These are phyloP conservation scores for Backusella psychrophila DNA, from an alignment of 192 early-diverging fungal genomes.

Conservation along the genomic window DNA sequence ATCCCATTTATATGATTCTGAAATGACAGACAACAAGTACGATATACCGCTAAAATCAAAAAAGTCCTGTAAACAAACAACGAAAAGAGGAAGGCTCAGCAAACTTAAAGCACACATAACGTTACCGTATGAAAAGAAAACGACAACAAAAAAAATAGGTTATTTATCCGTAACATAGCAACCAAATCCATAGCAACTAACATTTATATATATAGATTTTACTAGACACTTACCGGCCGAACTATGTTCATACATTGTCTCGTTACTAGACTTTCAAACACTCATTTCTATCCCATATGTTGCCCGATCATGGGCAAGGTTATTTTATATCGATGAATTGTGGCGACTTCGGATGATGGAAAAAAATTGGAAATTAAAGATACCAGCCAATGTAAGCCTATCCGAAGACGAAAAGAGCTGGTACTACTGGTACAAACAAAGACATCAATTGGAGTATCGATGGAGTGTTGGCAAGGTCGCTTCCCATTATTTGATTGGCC, in stretches of 20 bases:
- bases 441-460: conserved; percentile 58
- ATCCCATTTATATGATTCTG: not conserved
- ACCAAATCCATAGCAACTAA: too few relatives aligned
- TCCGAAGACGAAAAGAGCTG: conserved; percentile 40
- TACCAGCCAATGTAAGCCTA: not conserved
- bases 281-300: conserved; percentile 6
- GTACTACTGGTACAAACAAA: conserved; percentile 72
- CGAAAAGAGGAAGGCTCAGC: not conserved
- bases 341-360: conserved; percentile 10
- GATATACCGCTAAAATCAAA: not conserved
- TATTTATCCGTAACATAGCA: not conserved
- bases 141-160: not conserved
- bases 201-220: conserved; percentile 7
- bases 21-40: not conserved
- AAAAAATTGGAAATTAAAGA: conserved; percentile 8
- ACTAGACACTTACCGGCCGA: conserved; percentile 5
- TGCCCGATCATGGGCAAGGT: not conserved
- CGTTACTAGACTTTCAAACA: conserved; percentile 9
- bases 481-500: conserved; percentile 67
- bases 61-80: not conserved
- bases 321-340: conserved; percentile 6
- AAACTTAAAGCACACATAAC: not conserved
- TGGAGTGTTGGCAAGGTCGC: conserved; percentile 53
- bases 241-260: conserved; percentile 13
- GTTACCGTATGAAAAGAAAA: not conserved